phyloP scores from a whole-genome alignment of 2,329 filamentous ascomycete genomes.

The Leptographium flavum region DNA sequence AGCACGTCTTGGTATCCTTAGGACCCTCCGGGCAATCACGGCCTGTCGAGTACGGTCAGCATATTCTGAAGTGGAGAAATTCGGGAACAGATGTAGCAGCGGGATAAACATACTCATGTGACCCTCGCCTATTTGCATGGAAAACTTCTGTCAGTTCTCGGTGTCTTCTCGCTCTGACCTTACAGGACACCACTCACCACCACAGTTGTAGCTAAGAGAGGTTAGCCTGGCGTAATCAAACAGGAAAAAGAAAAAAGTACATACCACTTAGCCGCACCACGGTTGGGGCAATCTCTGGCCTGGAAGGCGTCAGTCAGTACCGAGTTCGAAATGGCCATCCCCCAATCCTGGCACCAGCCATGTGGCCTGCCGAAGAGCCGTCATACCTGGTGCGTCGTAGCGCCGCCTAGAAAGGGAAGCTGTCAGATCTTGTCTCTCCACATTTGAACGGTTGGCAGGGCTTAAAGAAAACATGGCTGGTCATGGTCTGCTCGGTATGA shows the following conservation, averaged over 20 bases:
- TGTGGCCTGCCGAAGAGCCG: no score
- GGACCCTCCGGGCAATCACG: conserved; percentile 82
- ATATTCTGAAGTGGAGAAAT: neutral
- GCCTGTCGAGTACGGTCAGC: conserved; percentile 32
- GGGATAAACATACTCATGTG: conserved; percentile 55
- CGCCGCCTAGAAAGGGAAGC: conserved; percentile 43
- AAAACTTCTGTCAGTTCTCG: conserved; percentile 14
- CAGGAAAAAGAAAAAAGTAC: conserved; percentile 16
- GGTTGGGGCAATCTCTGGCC: conserved; percentile 78
- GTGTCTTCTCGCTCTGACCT: neutral
- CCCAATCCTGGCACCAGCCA: no score
- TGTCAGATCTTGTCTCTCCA: conserved; percentile 13
- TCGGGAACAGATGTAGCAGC: neutral
- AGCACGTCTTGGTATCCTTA: conserved; percentile 73
- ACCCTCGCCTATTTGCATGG: conserved; percentile 36
- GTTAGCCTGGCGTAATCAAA: conserved; percentile 6
- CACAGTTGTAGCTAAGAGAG: conserved; percentile 61
- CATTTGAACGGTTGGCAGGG: conserved; percentile 1
- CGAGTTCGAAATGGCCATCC: conserved; percentile 4
- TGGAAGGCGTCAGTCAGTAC: conserved; percentile 17
- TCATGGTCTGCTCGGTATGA: neutral
- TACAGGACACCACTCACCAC: conserved; percentile 36
- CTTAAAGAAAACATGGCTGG: neutral
- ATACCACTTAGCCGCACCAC: conserved; percentile 70
- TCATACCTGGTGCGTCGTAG: conserved; percentile 60